Percentiles rank a stretch among this genome's conserved stretches.
Evolutionary conservation across 2,329 filamentous ascomycete genomes (phyloP).

Genomic region (Botrytis medusae): DNA sequence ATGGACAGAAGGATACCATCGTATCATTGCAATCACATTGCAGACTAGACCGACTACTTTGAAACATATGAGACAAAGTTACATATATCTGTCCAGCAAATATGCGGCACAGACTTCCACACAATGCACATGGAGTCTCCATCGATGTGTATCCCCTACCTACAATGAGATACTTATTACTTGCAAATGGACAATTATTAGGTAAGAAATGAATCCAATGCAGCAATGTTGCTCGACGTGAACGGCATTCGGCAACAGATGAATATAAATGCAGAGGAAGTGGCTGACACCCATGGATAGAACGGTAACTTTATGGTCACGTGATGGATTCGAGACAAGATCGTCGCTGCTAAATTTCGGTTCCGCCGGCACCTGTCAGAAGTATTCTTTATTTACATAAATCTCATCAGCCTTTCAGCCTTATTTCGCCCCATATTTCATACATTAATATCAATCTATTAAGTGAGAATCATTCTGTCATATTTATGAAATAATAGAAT

Average conservation of each 20-base stretch:
- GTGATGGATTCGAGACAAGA: background rate
- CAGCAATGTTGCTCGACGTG: background rate
- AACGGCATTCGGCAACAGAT: background rate
- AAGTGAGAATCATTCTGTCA: background rate
- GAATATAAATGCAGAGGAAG: background rate
- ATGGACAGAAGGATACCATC: background rate
- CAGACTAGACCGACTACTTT: background rate
- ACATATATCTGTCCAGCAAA: background rate
- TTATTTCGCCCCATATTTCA: conserved; percentile 6
- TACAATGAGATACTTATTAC: no score
- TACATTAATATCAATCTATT: background rate
- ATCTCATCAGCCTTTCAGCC: conserved; percentile 1
- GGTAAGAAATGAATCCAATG: background rate
- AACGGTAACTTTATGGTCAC: background rate
- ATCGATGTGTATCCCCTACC: background rate
- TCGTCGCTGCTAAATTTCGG: background rate
- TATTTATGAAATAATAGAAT: background rate
- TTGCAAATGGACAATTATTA: no score
- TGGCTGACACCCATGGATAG: background rate
- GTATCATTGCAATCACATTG: background rate
- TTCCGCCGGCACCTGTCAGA: background rate
- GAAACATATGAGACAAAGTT: background rate
- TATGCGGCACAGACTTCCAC: background rate
- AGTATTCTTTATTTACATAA: background rate
- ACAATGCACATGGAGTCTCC: background rate